Conservation (phyloP, 768 basidiomycete species). For the Pleurotus eryngii region DNA sequence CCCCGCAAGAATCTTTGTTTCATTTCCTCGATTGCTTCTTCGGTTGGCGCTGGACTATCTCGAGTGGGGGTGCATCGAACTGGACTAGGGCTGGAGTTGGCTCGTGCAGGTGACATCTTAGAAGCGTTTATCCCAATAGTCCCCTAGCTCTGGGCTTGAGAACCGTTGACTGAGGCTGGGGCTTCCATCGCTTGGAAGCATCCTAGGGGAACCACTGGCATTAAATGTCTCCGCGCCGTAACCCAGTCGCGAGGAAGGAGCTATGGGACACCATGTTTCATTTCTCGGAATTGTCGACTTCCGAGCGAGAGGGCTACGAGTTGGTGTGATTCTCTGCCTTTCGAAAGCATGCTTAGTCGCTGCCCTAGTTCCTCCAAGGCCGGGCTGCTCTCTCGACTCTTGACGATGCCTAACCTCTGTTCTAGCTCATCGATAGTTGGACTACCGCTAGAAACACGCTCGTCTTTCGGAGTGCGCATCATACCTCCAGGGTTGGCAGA, state of each 20-base stretch:
- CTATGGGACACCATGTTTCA: neutral
- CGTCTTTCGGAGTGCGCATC: constrained; percentile 29
- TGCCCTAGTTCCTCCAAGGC: constrained; percentile 48
- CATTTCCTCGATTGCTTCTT: constrained; percentile 60
- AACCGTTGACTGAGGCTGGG: constrained; percentile 20
- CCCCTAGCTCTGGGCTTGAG: constrained; percentile 18
- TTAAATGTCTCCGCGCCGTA: neutral
- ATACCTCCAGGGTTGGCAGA: constrained; percentile 43
- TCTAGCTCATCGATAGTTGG: constrained; percentile 66
- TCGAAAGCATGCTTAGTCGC: constrained; percentile 32
- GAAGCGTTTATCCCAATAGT: constrained; percentile 8
- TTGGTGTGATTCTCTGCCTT: constrained; percentile 6
- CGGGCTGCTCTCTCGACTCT: constrained; percentile 53
- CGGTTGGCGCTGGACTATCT: constrained; percentile 33
- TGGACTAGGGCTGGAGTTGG: constrained; percentile 21
- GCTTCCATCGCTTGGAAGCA: constrained; percentile 11
- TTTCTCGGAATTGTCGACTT: neutral
- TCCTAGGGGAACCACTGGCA: neutral
- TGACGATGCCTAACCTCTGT: constrained; percentile 54
- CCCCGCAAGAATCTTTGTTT: constrained; percentile 49
- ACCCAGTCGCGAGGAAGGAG: neutral
- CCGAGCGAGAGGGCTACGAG: constrained; percentile 9
- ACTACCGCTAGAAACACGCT: constrained; percentile 47
- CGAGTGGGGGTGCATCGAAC: constrained; percentile 19
- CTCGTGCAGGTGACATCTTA: constrained; percentile 11